Evolutionary conservation across 257 asterid genomes (phyloP), one percentile per base, ranked within the genome.

Genomic region (Ilex asprella): DNA sequence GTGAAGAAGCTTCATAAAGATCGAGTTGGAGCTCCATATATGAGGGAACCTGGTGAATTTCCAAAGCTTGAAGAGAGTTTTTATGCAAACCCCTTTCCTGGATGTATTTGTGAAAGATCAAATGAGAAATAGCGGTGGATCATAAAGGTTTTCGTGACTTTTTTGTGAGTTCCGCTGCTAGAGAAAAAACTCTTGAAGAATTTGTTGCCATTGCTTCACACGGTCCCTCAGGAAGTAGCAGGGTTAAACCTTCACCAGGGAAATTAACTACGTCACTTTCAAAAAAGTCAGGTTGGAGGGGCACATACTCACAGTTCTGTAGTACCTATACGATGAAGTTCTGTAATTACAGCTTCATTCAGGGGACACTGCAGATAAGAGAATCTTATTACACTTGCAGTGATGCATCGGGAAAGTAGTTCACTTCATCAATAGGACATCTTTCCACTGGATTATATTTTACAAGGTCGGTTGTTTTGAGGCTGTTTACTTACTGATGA

Each of bases 61-160:
- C 98, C 96, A 0, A 91, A 91, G 82, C 82, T 91, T 47, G 98
- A 91, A 78, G 96, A 91, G 75, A 86, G 95, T 74, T 91, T 88
- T 68, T 91, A 84, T 61, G 98, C 98, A 16, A 91, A 91, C 75
- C 91, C 98, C 31, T 77, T 86, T 61, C 96, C 96, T 13, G 95
- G 94, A 55, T 91, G 98, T 71, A 82, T 91, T 54, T 91, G 98
- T 66, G 94, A 88, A 81, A 82, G 47, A 67, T 75, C 29, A 67
- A 80, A 70, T 30, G 78, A 67, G 50, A 78, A 73, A 62, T 63
- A 49, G 61, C 61, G 60, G 61, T 70, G 67, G 66, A 27, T 69
- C 66, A 67, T 61, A 56, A 59, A 47, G 21, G 15, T 67, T 69
- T 55, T 55, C 30, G 51, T 4, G 31, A 12, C 31, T 31, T 15